Evolutionary conservation across 371 early-diverging fungal genomes (phyloP).

Genomic region (Lichtheimia corymbifera): DNA sequence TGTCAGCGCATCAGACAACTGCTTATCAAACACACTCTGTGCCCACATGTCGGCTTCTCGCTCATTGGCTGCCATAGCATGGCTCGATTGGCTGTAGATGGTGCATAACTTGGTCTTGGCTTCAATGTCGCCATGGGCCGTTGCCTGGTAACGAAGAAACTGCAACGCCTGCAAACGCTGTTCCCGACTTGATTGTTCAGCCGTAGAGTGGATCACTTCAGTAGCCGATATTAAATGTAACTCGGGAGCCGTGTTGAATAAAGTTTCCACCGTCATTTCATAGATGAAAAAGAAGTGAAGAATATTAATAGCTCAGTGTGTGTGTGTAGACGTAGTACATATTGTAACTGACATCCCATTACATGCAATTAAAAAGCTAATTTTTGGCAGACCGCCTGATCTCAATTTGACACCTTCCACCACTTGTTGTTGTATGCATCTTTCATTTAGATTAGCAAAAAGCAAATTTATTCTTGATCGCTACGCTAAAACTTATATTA

Average conservation of each 20-base stretch:
- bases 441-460: too few species aligned
- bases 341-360: too few species aligned
- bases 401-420: too few species aligned
- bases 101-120: conserved; percentile 47
- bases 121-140: conserved; percentile 29
- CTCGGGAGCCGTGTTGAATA: conserved; percentile 12
- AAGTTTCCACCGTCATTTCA: conserved; percentile 8
- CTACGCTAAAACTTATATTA: too few species aligned
- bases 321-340: too few species aligned
- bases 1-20: conserved; percentile 27
- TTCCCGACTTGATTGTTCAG: background rate
- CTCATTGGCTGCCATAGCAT: conserved; percentile 7
- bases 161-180: conserved; percentile 22
- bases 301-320: too few species aligned
- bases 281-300: background rate
- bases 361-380: too few species aligned
- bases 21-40: conserved; percentile 46
- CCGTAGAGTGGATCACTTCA: conserved; percentile 23
- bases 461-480: too few species aligned
- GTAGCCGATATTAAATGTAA: conserved; percentile 15
- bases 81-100: conserved; percentile 20
- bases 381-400: too few species aligned
- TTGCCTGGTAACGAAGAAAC: conserved; percentile 33
- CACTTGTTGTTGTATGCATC: too few species aligned
- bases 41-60: conserved; percentile 46